Evolutionary conservation across 345 rosid species (phyloP), one percentile per base, ranked within the genome.

Genomic region (Cardiospermum halicacabum): DNA sequence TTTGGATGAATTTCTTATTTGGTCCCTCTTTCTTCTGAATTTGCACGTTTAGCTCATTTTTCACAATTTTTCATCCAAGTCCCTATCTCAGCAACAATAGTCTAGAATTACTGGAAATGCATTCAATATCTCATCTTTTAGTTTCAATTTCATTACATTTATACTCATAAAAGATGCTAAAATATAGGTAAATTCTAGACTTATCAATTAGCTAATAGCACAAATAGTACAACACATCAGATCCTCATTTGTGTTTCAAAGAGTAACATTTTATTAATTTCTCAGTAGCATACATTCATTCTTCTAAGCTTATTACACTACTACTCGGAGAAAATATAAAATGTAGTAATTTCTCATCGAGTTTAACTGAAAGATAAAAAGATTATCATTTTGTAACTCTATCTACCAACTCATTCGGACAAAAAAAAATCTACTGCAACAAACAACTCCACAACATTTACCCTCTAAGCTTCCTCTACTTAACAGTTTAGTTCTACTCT

Each of bases 371-470:
- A 67, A 2, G 15, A 31, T 47, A 3, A 36, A 59, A 34, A 34
- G 7, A 34, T 11, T 28, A 60, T 24, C 19, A 42, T 58, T 53
- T 58, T 32, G 27, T 59, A 16, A n/a, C n/a, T 62, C 63, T 59
- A 64, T 24, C 68, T 16, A 68, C 69, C 66, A 68, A 30, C 78
- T 72, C 74, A 56, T 56, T 43, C 12, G 36, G 51, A n/a, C n/a
- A n/a, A n/a, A 62, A 73, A 56, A 68, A 27, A 47, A 39, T 37
- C 8, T 10, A 40, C 10, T 55, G 55, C 45, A 66, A 66, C 40
- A 72, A 69, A 61, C 66, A 73, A 60, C 24, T 78, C 81, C 78
- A 69, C 75, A 60, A 62, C 72, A n/a, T 39, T 49, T 62, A 25
- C 54, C 68, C 67, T 22, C 59, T 18, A 64, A 6, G 32, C 43